phyloP scores from a whole-genome alignment of 345 rosid genomes.

The Eucalyptus camaldulensis region DNA sequence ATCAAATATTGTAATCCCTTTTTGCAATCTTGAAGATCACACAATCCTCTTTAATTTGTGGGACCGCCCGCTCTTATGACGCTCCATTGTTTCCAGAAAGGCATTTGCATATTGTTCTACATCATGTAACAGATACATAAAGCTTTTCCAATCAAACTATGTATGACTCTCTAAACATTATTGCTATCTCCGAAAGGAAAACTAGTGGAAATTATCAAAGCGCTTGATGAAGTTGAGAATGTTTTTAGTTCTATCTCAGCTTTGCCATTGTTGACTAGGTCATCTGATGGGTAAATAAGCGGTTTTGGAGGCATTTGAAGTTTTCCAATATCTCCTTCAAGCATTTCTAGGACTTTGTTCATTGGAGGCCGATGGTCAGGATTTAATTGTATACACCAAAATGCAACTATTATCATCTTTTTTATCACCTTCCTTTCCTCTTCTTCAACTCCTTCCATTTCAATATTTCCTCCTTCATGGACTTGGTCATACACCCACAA shows the following conservation, averaged over 20 bases:
- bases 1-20: too few relatives aligned
- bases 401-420: not conserved
- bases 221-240: not conserved
- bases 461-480: rapidly evolving
- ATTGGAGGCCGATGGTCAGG: not conserved
- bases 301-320: not conserved
- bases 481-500: rapidly evolving
- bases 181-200: not conserved
- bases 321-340: not conserved
- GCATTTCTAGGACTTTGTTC: not conserved
- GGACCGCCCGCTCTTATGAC: too few relatives aligned
- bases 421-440: not conserved
- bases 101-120: too few relatives aligned
- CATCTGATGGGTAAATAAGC: not conserved
- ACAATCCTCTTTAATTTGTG: too few relatives aligned
- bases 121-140: not conserved
- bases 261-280: too few relatives aligned
- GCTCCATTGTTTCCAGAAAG: too few relatives aligned
- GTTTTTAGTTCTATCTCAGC: not conserved
- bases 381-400: not conserved
- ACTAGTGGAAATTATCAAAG: not conserved
- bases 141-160: not conserved
- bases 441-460: not conserved
- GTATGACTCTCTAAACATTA: not conserved
- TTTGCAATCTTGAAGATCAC: too few relatives aligned